Evolutionary conservation across 139 green algal genomes (phyloP), one percentile per base, ranked within the genome.

Genomic region (Asterochloris sp.): DNA sequence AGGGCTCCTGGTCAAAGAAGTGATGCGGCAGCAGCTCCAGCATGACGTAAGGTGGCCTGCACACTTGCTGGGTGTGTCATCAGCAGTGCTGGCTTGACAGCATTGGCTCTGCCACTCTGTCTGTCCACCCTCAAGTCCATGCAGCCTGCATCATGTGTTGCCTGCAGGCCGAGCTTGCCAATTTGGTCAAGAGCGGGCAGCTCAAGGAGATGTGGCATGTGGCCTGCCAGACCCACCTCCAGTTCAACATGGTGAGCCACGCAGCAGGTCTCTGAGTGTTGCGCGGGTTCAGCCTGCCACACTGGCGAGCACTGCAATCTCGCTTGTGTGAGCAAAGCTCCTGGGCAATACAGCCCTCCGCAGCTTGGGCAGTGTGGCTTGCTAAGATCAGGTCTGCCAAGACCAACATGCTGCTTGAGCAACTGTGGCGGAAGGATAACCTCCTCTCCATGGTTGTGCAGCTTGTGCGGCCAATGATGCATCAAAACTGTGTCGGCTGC

Each of bases 191-290:
- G n/a, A 86, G 85, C 0, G 95, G 94, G 4, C 90, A 98, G 74
- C 85, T 98, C 0, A 62, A 79, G 16, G 82, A 84, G 54, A 84
- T 98, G 60, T 92, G 90, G 89, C 64, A 28, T 0, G 85, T 94
- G 26, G 95, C 94, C 1, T 83, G 78, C 23, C 85, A 94, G 76
- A 98, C 95, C 0, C 82, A 99, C 85, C 82, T 98, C 14, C 93
- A 92, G 6, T 94, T 98, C 86, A 97, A 98, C 86, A 80, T 98
- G 89, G 91, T 98, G 79, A 82, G 86, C 23, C 73, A 28, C 29
- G 64, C 38, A 54, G 38, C 38, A 6, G 6, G 38, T 54, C 38
- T 2, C 38, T n/a, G 63, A 13, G 26, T 19, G 21, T 60, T 73
- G 13, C 19, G 29, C 38, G 19, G 10, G 27, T 79, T 24, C 21